Conservation (phyloP, 495 filamentous ascomycete genomes). For the Podospora australis region DNA sequence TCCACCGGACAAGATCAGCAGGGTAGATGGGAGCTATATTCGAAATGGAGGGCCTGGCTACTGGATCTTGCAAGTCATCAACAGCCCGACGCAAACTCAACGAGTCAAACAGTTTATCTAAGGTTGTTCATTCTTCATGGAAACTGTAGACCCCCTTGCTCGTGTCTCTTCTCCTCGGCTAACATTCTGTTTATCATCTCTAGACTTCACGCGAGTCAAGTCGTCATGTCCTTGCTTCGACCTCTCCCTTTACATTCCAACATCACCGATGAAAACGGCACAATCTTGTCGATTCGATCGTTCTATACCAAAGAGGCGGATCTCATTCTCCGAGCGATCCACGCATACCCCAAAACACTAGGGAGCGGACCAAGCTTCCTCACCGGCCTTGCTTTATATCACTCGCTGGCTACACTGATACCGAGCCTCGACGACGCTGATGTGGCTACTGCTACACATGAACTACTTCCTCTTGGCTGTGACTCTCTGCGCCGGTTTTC, state of each 20-base stretch:
- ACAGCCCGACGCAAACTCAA: too few relatives aligned
- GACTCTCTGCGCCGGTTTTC: not conserved
- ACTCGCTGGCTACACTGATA: not conserved
- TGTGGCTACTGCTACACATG: not conserved
- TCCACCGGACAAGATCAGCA: not conserved
- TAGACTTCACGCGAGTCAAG: not conserved
- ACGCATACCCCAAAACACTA: too few relatives aligned
- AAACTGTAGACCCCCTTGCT: too few relatives aligned
- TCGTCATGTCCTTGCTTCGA: not conserved
- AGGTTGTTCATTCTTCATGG: too few relatives aligned
- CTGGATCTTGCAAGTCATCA: too few relatives aligned
- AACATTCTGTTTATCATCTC: not conserved
- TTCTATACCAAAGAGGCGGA: not conserved
- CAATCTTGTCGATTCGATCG: not conserved
- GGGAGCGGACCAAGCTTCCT: not conserved
- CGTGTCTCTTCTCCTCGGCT: too few relatives aligned
- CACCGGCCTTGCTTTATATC: not conserved
- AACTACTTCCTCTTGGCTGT: not conserved
- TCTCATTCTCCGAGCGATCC: not conserved
- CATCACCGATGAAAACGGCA: not conserved
- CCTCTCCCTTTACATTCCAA: not conserved
- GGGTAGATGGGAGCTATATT: not conserved
- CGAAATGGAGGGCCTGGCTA: too few relatives aligned
- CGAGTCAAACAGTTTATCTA: too few relatives aligned
- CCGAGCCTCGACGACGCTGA: not conserved